A percentile compares a stretch with the other conserved stretches of the same genome.
Evolutionary conservation across 2,329 filamentous ascomycete genomes (phyloP).

Genomic region (Cladophialophora immunda): DNA sequence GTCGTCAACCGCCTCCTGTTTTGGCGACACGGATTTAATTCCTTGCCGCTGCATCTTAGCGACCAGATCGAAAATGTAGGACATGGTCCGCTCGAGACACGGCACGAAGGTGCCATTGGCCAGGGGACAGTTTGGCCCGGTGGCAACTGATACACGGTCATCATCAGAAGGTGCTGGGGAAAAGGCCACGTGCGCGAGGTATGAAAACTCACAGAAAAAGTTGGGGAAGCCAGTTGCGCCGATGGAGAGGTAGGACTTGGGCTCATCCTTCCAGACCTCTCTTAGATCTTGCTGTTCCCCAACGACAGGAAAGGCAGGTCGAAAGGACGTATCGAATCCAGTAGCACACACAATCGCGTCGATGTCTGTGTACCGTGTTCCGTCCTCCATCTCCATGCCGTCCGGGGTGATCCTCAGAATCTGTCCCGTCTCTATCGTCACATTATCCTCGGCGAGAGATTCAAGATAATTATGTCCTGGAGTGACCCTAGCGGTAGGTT

Average conservation of each 20-base stretch:
- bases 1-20: slow-evolving; percentile 30
- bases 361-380: slow-evolving; percentile 25
- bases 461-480: slow-evolving; percentile 50
- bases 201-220: slow-evolving; percentile 40
- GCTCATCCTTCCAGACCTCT: slow-evolving; percentile 49
- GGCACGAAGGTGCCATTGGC: slow-evolving; percentile 44
- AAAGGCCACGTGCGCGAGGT: background rate
- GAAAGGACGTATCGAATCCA: slow-evolving; percentile 48
- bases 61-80: slow-evolving; percentile 47
- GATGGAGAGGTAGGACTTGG: slow-evolving; percentile 53
- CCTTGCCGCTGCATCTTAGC: slow-evolving; percentile 49
- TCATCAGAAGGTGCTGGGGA: background rate
- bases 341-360: slow-evolving; percentile 49
- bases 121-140: slow-evolving; percentile 42
- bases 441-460: slow-evolving; percentile 37
- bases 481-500: background rate
- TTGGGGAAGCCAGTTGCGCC: slow-evolving; percentile 56
- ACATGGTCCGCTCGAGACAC: slow-evolving; percentile 46
- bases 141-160: slow-evolving; percentile 36
- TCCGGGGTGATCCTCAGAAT: slow-evolving; percentile 9
- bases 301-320: slow-evolving; percentile 46
- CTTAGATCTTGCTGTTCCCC: slow-evolving; percentile 40
- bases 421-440: slow-evolving; percentile 14
- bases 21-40: slow-evolving; percentile 45
- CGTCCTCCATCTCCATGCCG: slow-evolving; percentile 39